Percentiles rank a stretch among this genome's conserved stretches.
These are phyloP conservation scores for Forsythia suspensa DNA, from an alignment of 257 asterid genomes.

Conservation along the genomic window DNA sequence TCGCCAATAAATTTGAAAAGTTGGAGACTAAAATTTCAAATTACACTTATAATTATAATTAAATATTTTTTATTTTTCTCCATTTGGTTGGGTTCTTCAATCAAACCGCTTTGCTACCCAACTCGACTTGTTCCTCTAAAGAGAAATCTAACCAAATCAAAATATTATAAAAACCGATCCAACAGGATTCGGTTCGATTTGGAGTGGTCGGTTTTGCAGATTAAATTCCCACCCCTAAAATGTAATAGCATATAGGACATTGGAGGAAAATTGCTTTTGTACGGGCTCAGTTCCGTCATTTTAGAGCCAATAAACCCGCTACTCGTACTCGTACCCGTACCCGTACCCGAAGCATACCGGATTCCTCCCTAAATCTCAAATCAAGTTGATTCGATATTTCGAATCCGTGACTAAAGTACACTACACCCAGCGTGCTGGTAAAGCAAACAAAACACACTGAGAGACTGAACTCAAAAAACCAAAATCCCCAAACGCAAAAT, in stretches of 20 bases:
- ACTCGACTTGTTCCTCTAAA: too few relatives aligned
- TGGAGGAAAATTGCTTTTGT: not conserved
- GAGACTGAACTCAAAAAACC: conserved; percentile 16
- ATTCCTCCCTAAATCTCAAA: conserved; percentile 26
- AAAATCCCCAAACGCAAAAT: conserved; percentile 19
- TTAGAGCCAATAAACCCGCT: not conserved
- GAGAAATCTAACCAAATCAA: too few relatives aligned
- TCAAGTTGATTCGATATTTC: conserved; percentile 35
- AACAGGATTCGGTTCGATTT: too few relatives aligned
- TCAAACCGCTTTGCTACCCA: too few relatives aligned
- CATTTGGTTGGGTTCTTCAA: too few relatives aligned
- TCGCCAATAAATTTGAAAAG: too few relatives aligned
- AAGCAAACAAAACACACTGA: conserved; percentile 26
- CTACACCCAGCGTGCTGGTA: conserved; percentile 43
- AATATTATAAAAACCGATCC: too few relatives aligned
- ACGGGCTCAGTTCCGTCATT: not conserved
- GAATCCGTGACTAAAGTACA: conserved; percentile 40
- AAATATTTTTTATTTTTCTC: too few relatives aligned
- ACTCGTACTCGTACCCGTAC: not conserved
- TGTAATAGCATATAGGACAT: not conserved
- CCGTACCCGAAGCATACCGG: conserved; percentile 31
- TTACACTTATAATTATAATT: too few relatives aligned
- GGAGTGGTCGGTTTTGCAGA: too few relatives aligned
- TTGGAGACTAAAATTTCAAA: too few relatives aligned
- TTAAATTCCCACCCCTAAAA: too few relatives aligned